These are phyloP conservation scores for Penicillium nucicola DNA, from an alignment of 495 filamentous ascomycete species.

Conservation along the genomic window DNA sequence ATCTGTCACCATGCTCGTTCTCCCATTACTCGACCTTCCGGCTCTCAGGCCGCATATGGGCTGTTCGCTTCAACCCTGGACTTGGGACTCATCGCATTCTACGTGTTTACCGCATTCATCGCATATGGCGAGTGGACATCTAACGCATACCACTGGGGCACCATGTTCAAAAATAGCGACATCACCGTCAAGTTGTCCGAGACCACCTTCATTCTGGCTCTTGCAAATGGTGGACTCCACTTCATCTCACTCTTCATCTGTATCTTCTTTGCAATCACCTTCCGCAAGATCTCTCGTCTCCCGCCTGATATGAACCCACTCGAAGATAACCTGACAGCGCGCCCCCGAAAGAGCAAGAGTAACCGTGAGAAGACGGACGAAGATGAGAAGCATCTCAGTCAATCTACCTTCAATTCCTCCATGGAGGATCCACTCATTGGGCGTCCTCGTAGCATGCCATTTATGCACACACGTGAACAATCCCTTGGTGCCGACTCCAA, in stretches of 20 bases:
- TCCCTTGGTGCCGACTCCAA: constrained; percentile 43
- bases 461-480: constrained; percentile 66
- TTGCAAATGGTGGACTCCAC: constrained; percentile 63
- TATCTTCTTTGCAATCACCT: constrained; percentile 67
- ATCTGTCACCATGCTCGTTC: constrained; percentile 72
- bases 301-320: constrained; percentile 93
- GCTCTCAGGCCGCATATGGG: constrained; percentile 79
- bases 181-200: constrained; percentile 54
- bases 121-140: constrained; percentile 42
- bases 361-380: constrained; percentile 67
- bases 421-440: constrained; percentile 59
- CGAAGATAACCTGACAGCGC: constrained; percentile 79
- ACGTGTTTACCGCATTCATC: constrained; percentile 65
- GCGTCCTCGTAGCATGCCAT: constrained; percentile 62
- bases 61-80: constrained; percentile 74
- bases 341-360: constrained; percentile 55
- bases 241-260: constrained; percentile 65
- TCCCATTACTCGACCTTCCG: constrained; percentile 64
- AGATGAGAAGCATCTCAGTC: constrained; percentile 51
- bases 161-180: constrained; percentile 50
- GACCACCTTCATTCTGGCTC: constrained; percentile 60
- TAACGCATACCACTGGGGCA: constrained; percentile 56
- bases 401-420: constrained; percentile 52
- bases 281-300: constrained; percentile 73
- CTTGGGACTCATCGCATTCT: constrained; percentile 69